Evolutionary conservation across 1,284 basidiomycete genomes (phyloP).

Genomic region (Butyriboletus appendiculatus): DNA sequence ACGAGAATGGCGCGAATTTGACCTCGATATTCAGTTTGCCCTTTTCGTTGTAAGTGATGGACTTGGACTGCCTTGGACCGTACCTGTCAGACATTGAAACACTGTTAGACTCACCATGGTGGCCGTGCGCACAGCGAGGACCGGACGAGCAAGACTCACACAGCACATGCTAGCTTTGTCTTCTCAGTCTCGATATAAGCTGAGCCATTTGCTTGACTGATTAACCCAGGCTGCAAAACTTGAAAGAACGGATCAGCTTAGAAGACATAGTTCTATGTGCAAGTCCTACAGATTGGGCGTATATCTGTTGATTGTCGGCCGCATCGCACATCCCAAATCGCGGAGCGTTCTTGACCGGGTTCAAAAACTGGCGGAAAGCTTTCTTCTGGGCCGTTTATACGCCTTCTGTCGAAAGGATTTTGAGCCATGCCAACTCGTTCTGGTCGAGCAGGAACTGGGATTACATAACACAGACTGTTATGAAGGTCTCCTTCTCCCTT

Average conservation of each 20-base stretch:
- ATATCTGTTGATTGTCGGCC: constrained; percentile 61
- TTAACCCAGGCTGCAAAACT: constrained; percentile 90
- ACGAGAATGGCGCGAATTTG: constrained; percentile 95
- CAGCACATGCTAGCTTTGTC: constrained; percentile 93
- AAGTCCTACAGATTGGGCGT: constrained; percentile 79
- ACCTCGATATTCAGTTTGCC: constrained; percentile 94
- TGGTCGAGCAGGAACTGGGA: neutral
- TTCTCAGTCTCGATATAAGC: constrained; percentile 91
- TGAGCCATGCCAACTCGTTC: constrained; percentile 41
- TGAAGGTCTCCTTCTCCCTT: constrained; percentile 84
- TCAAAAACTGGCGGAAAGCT: constrained; percentile 69
- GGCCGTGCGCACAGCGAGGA: neutral
- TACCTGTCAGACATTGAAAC: constrained; percentile 56
- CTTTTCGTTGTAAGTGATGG: constrained; percentile 76
- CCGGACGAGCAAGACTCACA: constrained; percentile 52
- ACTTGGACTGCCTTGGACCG: constrained; percentile 89
- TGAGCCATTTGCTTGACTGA: constrained; percentile 92
- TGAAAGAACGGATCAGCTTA: constrained; percentile 18
- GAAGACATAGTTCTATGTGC: neutral
- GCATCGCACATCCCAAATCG: constrained; percentile 12
- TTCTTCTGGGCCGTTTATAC: constrained; percentile 87
- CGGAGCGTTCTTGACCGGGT: constrained; percentile 35
- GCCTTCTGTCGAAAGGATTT: constrained; percentile 75
- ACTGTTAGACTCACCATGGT: constrained; percentile 3
- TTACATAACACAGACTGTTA: constrained; percentile 35